Evolutionary conservation across 371 early-diverging fungal species (phyloP), one percentile per base, ranked within the genome.

Genomic region (Lichtheimia ornata): DNA sequence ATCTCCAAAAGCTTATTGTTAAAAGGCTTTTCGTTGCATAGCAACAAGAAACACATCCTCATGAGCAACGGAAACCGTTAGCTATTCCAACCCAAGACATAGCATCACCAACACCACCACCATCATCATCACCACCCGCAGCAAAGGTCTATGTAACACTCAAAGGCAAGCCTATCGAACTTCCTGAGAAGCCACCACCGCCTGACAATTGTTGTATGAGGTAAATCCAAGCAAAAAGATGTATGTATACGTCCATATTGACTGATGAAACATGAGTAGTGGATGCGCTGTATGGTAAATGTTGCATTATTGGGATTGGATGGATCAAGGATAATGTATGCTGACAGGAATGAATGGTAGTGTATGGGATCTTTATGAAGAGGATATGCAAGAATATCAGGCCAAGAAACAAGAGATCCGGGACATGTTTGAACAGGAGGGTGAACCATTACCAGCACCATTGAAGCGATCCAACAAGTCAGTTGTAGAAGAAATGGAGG

Each of bases 121-220:
- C 28, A 43, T 14, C 9, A 43, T 14, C 9, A 41, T 24, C 44
- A 43, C 14, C 28, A 18, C 13, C 24, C 3, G 7, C 64, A 3
- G 55, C 45, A 3, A 44, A 57, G 28, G n/a, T 60, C 7, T 41
- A 30, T 27, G 73, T 77, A 0, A 57, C 50, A 30, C 25, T 79
- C 5, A 63, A 73, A n/a, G 74, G 70, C 22, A 42, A 58, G 18
- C 47, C 45, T 5, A 67, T 73, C 14, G 49, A 61, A 28, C 28
- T 79, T 24, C 76, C 76, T 12, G 42, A 64, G 27, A 73, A 71
- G 50, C 79, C 79, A 5, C 43, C 45, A 9, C 24, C 65, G 15
- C 79, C 79, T 7, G 76, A 75, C 9, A 73, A 75, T 18, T 79
- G 79, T 43, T 79, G 79, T 57, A 79, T 79, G 79, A 79, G 77